Evolutionary conservation across 257 asterid genomes (phyloP), one percentile per base, ranked within the genome.

Genomic region (Leonotis leonurus): DNA sequence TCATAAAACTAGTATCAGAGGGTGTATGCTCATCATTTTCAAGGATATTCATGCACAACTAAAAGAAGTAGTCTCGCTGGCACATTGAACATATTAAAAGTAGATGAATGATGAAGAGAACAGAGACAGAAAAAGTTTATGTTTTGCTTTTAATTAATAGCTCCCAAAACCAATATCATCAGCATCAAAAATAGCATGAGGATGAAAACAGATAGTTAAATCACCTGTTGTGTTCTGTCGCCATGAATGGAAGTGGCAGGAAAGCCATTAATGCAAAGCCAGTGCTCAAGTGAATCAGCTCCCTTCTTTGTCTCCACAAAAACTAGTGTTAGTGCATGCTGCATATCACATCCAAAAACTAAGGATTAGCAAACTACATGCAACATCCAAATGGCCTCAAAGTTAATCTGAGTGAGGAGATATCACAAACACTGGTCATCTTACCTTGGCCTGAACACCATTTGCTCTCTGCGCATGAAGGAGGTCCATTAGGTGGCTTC

Each of bases 401-500:
- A 53, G 25, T 44, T 46, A 24, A 25, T 26, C 26, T 8, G 43
- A 8, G 43, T 14, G 25, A 41, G 30, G 1, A 54, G 8, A 65
- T 21, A 44, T 4, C 1, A 35, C 33, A 12, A n/a, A n/a, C 54
- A 51, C 26, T 8, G 36, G 27, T 27, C 46, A 46, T 24, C 29
- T 66, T 82, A 88, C 98, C 94, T 88, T 88, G 70, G 85, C 86
- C 51, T 89, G 89, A 66, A 64, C 72, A 70, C 89, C 91, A 56
- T 83, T 85, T 65, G 83, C 89, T 63, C 73, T 83, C 65, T 90
- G 96, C 1, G 98, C 98, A 76, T 90, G 94, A 65, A 90, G 96
- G 74, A 90, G 98, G 77, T 90, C 98, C 98, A 90, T 90, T 46
- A 90, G 74, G 70, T 91, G 98, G 77, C 98, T 91, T 78, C 98